Percentiles rank a stretch among this genome's conserved stretches.
These are phyloP conservation scores for Dicorynia guianensis DNA, from an alignment of 306 rosid species.

Conservation along the genomic window DNA sequence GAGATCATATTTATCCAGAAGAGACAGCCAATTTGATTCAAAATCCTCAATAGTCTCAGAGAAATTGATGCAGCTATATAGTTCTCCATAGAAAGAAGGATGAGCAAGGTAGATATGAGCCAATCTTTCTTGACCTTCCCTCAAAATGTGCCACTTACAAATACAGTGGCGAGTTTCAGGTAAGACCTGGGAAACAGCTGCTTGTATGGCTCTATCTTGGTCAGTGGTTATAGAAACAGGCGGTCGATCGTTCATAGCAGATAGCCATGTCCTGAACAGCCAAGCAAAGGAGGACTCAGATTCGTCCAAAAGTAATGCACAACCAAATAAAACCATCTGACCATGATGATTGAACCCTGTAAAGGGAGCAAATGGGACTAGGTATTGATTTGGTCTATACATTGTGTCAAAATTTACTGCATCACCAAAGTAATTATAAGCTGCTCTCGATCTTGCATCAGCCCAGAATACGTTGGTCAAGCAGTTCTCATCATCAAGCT, in stretches of 20 bases:
- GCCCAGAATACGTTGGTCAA: conserved; percentile 86
- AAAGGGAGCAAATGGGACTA: conserved; percentile 82
- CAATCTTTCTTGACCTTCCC: conserved; percentile 85
- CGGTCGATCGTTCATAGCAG: conserved; percentile 72
- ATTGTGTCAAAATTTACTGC: conserved; percentile 80
- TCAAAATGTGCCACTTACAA: conserved; percentile 89
- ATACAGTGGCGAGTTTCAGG: conserved; percentile 74
- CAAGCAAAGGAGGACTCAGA: conserved; percentile 78
- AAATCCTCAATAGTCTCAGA: conserved; percentile 72
- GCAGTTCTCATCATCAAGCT: conserved; percentile 80
- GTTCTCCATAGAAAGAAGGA: conserved; percentile 74
- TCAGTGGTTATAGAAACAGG: conserved; percentile 82
- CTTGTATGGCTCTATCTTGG: conserved; percentile 82
- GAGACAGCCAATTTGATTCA: conserved; percentile 66
- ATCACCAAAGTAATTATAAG: conserved; percentile 80
- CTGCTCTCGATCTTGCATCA: conserved; percentile 77
- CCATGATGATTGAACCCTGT: conserved; percentile 87
- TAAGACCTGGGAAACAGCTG: conserved; percentile 67
- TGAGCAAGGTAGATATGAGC: conserved; percentile 78
- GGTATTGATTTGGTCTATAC: conserved; percentile 84
- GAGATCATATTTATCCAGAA: conserved; percentile 64
- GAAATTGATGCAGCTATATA: conserved; percentile 74
- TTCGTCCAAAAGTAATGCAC: conserved; percentile 78
- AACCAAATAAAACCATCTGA: conserved; percentile 79
- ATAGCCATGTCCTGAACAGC: conserved; percentile 79